A percentile compares a stretch with the other conserved stretches of the same genome.
These are phyloP conservation scores for Lyophyllum semitale DNA, from an alignment of 768 basidiomycete species.

Conservation along the genomic window DNA sequence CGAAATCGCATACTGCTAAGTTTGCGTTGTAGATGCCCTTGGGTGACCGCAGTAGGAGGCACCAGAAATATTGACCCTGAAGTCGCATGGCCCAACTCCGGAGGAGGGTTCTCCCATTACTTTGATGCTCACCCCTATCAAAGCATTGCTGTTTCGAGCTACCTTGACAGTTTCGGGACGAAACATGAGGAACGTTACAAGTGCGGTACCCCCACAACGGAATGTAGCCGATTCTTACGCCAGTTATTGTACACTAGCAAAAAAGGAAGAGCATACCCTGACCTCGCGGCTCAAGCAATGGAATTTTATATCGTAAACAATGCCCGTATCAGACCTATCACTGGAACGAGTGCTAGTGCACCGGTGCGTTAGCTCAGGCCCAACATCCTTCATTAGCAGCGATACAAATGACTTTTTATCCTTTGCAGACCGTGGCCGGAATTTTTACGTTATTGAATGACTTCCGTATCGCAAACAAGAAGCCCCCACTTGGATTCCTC, in stretches of 20 bases:
- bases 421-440: conserved; percentile 54
- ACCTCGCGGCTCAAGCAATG: conserved; percentile 55
- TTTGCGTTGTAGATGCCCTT: conserved; percentile 49
- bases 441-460: conserved; percentile 68
- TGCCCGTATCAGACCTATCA: conserved; percentile 41
- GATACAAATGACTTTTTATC: neutral
- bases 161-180: conserved; percentile 47
- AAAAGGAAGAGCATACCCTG: conserved; percentile 59
- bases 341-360: conserved; percentile 59
- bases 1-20: neutral
- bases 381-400: neutral
- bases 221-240: neutral
- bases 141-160: conserved; percentile 41
- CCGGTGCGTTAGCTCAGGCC: conserved; percentile 41
- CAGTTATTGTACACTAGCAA: conserved; percentile 31
- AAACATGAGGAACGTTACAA: conserved; percentile 53
- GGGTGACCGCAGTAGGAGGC: conserved; percentile 69
- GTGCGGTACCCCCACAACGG: conserved; percentile 30
- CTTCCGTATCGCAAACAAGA: conserved; percentile 47
- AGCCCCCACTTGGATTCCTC: conserved; percentile 57
- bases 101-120: conserved; percentile 67
- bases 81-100: conserved; percentile 60
- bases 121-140: conserved; percentile 60
- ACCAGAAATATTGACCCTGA: conserved; percentile 63
- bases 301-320: conserved; percentile 62